These are phyloP conservation scores for Trichosporon inkin DNA, from an alignment of 1,284 basidiomycete genomes.

Conservation along the genomic window DNA sequence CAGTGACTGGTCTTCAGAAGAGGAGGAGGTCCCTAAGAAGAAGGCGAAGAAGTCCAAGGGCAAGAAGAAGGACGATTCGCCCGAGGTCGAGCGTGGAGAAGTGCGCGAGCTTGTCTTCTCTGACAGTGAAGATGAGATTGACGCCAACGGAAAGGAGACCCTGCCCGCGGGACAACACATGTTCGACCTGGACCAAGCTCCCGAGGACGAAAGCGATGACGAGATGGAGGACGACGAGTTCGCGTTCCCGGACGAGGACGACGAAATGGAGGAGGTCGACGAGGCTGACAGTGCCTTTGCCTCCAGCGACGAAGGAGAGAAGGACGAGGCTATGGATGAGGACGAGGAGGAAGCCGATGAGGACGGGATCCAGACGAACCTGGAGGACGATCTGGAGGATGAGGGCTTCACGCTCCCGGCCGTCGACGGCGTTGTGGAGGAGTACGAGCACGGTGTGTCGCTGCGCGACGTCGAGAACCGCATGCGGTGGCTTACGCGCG, in stretches of 20 bases:
- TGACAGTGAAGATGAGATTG: conserved; percentile 59
- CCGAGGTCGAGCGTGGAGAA: conserved; percentile 42
- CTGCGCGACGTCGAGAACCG: conserved; percentile 79
- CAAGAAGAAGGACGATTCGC: conserved; percentile 36
- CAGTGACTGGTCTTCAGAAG: conserved; percentile 51
- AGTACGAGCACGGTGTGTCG: conserved; percentile 64
- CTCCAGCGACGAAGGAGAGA: conserved; percentile 45
- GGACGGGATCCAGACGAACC: conserved; percentile 50
- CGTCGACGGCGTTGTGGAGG: conserved; percentile 73
- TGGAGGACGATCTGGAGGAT: conserved; percentile 59
- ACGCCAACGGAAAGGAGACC: conserved; percentile 45
- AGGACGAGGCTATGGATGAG: conserved; percentile 27
- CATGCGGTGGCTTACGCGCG: conserved; percentile 80
- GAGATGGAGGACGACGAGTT: conserved; percentile 55
- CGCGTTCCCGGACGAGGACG: conserved; percentile 43
- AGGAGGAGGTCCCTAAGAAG: conserved; percentile 53
- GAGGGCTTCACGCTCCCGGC: conserved; percentile 76
- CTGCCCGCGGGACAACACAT: conserved; percentile 45
- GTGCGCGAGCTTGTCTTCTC: conserved; percentile 62
- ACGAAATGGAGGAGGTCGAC: conserved; percentile 53
- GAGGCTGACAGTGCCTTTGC: conserved; percentile 52
- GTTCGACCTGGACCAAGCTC: conserved; percentile 50
- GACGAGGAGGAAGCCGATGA: conserved; percentile 48
- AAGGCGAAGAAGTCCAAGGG: conserved; percentile 55
- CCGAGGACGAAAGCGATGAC: conserved; percentile 37